Percentiles rank a stretch among this genome's conserved stretches.
Evolutionary conservation across 2,329 filamentous ascomycete species (phyloP).

Genomic region (Phaeophleospora eucalypticola): DNA sequence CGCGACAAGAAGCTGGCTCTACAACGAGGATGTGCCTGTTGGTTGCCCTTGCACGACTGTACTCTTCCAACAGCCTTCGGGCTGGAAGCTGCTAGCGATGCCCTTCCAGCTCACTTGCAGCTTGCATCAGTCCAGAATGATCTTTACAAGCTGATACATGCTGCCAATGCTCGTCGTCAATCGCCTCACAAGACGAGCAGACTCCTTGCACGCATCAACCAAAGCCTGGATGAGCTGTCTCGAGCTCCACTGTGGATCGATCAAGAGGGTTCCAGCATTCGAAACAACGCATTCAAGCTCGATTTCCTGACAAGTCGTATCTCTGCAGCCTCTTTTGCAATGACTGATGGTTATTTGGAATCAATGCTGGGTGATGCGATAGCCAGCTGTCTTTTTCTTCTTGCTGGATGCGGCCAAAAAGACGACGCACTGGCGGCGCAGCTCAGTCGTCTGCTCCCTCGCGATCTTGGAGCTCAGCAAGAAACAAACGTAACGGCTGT

Average conservation of each 20-base stretch:
- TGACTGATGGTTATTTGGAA: not conserved
- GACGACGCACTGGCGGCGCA: no score
- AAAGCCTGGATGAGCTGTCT: not conserved
- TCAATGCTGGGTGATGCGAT: no score
- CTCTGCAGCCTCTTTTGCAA: not conserved
- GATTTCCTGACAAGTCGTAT: not conserved
- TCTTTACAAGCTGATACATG: not conserved
- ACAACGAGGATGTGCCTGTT: constrained; percentile 2
- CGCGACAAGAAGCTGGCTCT: constrained; percentile 4
- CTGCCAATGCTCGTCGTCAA: not conserved
- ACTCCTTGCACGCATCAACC: not conserved
- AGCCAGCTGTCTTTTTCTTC: no score
- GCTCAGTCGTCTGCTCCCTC: no score
- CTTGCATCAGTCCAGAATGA: not conserved
- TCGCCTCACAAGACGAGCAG: not conserved
- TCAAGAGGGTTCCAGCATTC: not conserved
- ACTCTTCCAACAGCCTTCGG: not conserved
- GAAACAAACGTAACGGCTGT: not conserved
- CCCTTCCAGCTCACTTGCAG: not conserved
- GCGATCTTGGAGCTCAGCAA: not conserved
- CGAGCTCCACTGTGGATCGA: no score
- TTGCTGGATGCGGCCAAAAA: no score
- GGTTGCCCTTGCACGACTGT: not conserved
- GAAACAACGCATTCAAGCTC: not conserved
- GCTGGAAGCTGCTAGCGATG: not conserved